Evolutionary conservation across 495 filamentous ascomycete genomes (phyloP).

Genomic region (Aspergillus sparsus): DNA sequence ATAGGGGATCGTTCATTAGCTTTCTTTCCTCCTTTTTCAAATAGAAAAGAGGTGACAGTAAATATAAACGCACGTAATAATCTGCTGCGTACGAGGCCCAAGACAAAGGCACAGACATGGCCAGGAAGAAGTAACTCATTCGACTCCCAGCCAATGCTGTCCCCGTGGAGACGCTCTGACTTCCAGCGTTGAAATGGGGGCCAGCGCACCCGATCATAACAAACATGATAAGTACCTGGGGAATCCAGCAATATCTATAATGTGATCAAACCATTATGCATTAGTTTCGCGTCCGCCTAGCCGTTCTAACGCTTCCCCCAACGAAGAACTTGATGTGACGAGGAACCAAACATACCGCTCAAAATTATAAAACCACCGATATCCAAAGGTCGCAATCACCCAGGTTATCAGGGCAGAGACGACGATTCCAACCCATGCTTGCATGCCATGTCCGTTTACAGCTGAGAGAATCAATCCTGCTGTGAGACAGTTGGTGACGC

Average conservation of each 20-base stretch:
- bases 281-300: no score
- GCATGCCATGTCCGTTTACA: constrained; percentile 12
- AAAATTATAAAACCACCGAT: constrained; percentile 20
- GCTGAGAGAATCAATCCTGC: constrained; percentile 43
- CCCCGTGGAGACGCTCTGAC: constrained; percentile 22
- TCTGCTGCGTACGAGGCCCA: constrained; percentile 52
- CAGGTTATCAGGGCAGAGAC: constrained; percentile 19
- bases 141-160: constrained; percentile 36
- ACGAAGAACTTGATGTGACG: neutral
- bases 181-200: constrained; percentile 54
- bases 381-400: constrained; percentile 20
- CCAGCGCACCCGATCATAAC: constrained; percentile 62
- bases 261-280: neutral
- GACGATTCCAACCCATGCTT: constrained; percentile 17
- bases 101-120: constrained; percentile 55
- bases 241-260: constrained; percentile 46
- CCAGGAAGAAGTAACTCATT: constrained; percentile 63
- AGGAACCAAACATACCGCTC: constrained; percentile 6
- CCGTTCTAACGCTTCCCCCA: no score
- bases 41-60: neutral
- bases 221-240: constrained; percentile 56
- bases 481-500: constrained; percentile 57
- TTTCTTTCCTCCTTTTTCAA: neutral
- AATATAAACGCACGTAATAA: constrained; percentile 51
- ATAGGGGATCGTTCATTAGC: neutral